Evolutionary conservation across 768 basidiomycete species (phyloP), one percentile per base, ranked within the genome.

Genomic region (Gyrodon lividus): DNA sequence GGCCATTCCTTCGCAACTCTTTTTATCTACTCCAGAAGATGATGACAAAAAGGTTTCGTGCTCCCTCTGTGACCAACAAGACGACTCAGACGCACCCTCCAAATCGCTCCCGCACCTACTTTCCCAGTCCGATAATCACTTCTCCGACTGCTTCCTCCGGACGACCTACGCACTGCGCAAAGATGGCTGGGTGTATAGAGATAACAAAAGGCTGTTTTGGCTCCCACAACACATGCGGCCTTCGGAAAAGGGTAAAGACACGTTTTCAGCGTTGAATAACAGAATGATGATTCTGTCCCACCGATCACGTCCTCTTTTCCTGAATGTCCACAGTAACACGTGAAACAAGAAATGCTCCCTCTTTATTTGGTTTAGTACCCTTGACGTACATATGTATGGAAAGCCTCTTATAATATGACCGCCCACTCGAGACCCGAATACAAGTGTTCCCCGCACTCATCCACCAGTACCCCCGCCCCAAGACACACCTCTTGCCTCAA

Each of bases 111-210:
- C 31, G 6, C 55, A 54, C 26, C 48, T 57, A 12, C 33, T 54
- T 33, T 46, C 34, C 43, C 44, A 54, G 34, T 23, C 48, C 33
- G 43, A 46, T 6, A 40, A 49, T 26, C 16, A 28, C 10, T 24
- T 39, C 4, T 54, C 46, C 30, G 56, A 57, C 20, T 38, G 19
- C 19, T 37, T 39, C 16, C 45, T 57, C 34, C 44, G 56, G 16
- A 38, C 42, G 14, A 17, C 28, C 3, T 44, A 55, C 16, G 28
- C 14, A 28, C 33, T 57, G 31, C 54, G 38, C 6, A 34, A 50
- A 7, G 56, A 57, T 17, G 56, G 56, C 8, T 57, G 56, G 56
- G 43, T 58, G 24, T 51, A 40, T 39, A 26, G 50, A 3, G 56
- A 9, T 4, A 41, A 55, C 26, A 40, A 42, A 26, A 42, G 43